Percentiles rank a stretch among this genome's conserved stretches.
Conservation (phyloP, 2,329 filamentous ascomycete genomes). For the Venturia carpophila region DNA sequence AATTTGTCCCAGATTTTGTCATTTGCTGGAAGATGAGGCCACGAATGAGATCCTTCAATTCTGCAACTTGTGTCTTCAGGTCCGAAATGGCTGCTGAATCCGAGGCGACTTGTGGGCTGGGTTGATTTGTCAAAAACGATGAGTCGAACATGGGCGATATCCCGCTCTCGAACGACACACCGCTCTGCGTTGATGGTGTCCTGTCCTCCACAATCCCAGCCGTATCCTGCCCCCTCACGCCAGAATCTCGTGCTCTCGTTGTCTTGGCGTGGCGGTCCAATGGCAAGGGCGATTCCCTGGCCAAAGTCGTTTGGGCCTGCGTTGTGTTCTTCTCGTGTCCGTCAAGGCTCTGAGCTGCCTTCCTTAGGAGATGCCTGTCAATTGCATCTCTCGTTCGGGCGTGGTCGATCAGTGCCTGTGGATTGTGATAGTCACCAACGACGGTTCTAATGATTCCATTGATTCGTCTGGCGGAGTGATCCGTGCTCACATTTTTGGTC, state of each 20-base stretch:
- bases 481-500: not conserved
- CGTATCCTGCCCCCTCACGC: not conserved
- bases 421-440: not conserved
- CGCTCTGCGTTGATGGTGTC: not conserved
- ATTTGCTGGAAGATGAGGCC: slow-evolving; percentile 8
- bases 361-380: not conserved
- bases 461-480: not conserved
- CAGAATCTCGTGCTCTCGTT: not conserved
- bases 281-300: not conserved
- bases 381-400: not conserved
- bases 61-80: not conserved
- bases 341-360: not conserved
- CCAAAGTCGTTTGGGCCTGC: not conserved
- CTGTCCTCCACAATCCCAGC: not conserved
- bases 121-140: not conserved
- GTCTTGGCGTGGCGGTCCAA: not conserved
- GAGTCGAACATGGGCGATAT: not conserved
- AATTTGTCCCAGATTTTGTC: not conserved
- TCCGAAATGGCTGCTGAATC: slow-evolving; percentile 7
- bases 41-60: slow-evolving; percentile 9
- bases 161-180: not conserved
- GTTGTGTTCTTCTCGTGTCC: not conserved
- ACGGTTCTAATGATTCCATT: not conserved
- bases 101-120: not conserved
- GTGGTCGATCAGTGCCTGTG: not conserved